Evolutionary conservation across 2,329 filamentous ascomycete genomes (phyloP).

Genomic region (Ophiostoma populinum): DNA sequence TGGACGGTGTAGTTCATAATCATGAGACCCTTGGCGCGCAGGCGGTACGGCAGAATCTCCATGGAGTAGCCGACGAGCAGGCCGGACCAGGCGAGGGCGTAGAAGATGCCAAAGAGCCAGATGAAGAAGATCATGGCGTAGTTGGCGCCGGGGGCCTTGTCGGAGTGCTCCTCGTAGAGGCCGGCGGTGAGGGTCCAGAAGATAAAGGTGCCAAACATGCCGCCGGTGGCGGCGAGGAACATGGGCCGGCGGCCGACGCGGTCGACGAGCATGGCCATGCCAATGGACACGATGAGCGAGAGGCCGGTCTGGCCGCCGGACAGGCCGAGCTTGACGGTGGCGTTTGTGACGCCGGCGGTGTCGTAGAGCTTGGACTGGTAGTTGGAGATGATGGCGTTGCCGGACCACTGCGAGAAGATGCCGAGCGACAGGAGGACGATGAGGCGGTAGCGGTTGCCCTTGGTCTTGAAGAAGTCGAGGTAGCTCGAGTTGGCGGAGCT

Average conservation of each 20-base stretch:
- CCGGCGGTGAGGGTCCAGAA: slow-evolving; percentile 20
- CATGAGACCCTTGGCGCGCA: slow-evolving; percentile 11
- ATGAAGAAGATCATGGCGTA: slow-evolving; percentile 7
- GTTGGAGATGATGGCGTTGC: slow-evolving; percentile 18
- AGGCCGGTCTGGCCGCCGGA: slow-evolving; percentile 8
- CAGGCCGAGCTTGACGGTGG: slow-evolving; percentile 12
- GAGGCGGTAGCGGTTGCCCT: slow-evolving; percentile 10
- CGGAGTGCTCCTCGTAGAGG: slow-evolving; percentile 38
- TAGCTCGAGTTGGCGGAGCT: slow-evolving; percentile 1
- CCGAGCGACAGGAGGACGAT: slow-evolving; percentile 9
- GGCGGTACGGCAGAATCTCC: slow-evolving; percentile 9
- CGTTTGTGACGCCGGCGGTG: slow-evolving; percentile 16
- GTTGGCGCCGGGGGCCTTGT: slow-evolving; percentile 7
- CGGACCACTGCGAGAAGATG: slow-evolving; percentile 9
- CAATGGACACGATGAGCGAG: slow-evolving; percentile 22
- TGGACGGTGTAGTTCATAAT: slow-evolving; percentile 7
- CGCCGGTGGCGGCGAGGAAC: slow-evolving; percentile 11
- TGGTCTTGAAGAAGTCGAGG: slow-evolving; percentile 7
- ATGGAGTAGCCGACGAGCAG: slow-evolving; percentile 24
- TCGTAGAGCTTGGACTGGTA: slow-evolving; percentile 17
- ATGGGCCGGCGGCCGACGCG: slow-evolving; percentile 12
- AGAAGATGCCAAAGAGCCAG: slow-evolving; percentile 14
- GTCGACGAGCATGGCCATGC: slow-evolving; percentile 8
- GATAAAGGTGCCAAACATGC: slow-evolving; percentile 10
- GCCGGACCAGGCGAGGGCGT: slow-evolving; percentile 21